Percentiles rank a stretch among this genome's conserved stretches.
Conservation (phyloP, 352 stramenopile species). For the Phytophthora podocarpi region DNA sequence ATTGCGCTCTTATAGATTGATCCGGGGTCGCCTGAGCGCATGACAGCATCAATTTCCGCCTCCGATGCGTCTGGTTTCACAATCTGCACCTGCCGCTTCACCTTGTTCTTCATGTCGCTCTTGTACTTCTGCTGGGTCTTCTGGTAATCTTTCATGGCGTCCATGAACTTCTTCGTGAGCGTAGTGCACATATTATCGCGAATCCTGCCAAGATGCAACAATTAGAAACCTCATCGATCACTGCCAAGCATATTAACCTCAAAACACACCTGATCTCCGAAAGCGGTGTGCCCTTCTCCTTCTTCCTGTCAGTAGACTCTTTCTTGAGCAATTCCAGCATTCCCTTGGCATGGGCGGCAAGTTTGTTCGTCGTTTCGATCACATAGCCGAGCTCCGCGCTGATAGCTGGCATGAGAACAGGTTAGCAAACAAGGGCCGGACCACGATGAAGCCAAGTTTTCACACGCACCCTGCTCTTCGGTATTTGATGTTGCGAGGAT, state of each 20-base stretch:
- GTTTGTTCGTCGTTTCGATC: constrained; percentile 93
- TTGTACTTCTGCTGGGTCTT: constrained; percentile 98
- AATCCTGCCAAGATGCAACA: constrained; percentile 89
- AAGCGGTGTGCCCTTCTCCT: constrained; percentile 81
- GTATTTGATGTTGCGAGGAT: constrained; percentile 93
- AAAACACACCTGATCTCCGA: constrained; percentile 61
- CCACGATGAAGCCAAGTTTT: no score
- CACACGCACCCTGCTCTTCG: constrained; percentile 79
- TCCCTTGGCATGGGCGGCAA: constrained; percentile 90
- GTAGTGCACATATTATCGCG: constrained; percentile 98
- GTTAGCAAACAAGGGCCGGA: no score
- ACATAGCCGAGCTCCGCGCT: constrained; percentile 92
- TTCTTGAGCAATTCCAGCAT: constrained; percentile 92
- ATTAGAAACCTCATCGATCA: no score
- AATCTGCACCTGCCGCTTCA: constrained; percentile 97
- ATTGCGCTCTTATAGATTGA: constrained; percentile 89
- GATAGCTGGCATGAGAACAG: constrained; percentile 50
- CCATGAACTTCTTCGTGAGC: constrained; percentile 98
- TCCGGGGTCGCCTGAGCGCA: constrained; percentile 86
- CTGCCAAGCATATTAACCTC: not conserved
- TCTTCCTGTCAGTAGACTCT: constrained; percentile 94
- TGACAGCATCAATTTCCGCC: constrained; percentile 97
- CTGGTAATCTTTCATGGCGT: constrained; percentile 99
- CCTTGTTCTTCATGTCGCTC: constrained; percentile 97
- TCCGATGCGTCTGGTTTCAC: constrained; percentile 98